Percentiles rank a stretch among this genome's conserved stretches.
Evolutionary conservation across 2,329 filamentous ascomycete species (phyloP).

Genomic region (Penicillium capsulatum): DNA sequence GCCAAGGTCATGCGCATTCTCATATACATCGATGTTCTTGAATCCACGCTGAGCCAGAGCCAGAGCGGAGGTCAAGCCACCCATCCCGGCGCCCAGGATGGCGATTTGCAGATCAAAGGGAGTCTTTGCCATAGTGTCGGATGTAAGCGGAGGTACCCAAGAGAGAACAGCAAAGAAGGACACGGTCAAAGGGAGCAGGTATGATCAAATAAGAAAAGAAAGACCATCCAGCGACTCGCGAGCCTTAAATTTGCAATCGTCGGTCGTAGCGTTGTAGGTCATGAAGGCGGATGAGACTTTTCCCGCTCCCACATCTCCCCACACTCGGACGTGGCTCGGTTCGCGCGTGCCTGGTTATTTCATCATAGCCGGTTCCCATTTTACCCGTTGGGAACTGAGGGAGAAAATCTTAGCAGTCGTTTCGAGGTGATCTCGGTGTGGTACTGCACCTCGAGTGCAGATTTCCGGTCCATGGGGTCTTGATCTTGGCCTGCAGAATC

Average conservation of each 20-base stretch:
- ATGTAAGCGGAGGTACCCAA: slow-evolving; percentile 5
- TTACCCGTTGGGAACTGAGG: slow-evolving; percentile 14
- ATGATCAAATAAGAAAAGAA: neutral
- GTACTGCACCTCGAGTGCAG: too few species aligned
- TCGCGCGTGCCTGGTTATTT: neutral
- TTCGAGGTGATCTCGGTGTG: too few species aligned
- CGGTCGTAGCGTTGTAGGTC: slow-evolving; percentile 3
- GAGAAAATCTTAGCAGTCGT: too few species aligned
- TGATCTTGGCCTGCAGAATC: too few species aligned
- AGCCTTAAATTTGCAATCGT: slow-evolving; percentile 8
- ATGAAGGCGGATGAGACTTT: slow-evolving; percentile 21
- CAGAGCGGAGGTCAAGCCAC: slow-evolving; percentile 67
- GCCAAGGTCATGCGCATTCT: slow-evolving; percentile 66
- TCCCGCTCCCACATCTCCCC: slow-evolving; percentile 25
- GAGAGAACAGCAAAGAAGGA: too few species aligned
- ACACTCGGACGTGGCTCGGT: slow-evolving; percentile 8
- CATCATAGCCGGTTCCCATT: slow-evolving; percentile 11
- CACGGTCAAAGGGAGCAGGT: neutral
- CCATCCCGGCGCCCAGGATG: slow-evolving; percentile 62
- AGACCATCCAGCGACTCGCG: neutral
- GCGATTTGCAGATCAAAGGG: slow-evolving; percentile 41
- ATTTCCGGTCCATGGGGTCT: too few species aligned
- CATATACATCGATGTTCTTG: slow-evolving; percentile 67
- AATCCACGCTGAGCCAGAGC: slow-evolving; percentile 74
- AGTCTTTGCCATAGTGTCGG: slow-evolving; percentile 23